These are phyloP conservation scores for Monosporozyma unispora DNA, from an alignment of 805 yeast species.

Conservation along the genomic window DNA sequence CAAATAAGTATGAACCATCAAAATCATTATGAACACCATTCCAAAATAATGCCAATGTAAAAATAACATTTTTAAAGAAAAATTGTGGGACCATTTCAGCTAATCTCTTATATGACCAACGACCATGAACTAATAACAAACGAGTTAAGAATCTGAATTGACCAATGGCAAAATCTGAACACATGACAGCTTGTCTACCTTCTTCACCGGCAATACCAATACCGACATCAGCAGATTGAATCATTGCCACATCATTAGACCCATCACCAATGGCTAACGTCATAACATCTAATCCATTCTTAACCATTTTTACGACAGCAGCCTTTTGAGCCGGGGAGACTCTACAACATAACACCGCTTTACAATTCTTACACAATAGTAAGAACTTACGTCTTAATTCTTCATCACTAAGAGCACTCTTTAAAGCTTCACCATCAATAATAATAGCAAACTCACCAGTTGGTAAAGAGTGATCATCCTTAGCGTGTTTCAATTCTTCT, in stretches of 20 bases:
- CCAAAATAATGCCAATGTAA: constrained; percentile 71
- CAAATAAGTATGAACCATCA: constrained; percentile 74
- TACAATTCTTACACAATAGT: constrained; percentile 68
- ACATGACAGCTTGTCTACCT: constrained; percentile 85
- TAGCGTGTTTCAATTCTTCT: constrained; percentile 48
- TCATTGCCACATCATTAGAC: constrained; percentile 85
- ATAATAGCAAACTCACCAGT: constrained; percentile 58
- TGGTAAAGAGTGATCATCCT: constrained; percentile 59
- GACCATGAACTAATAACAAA: constrained; percentile 65
- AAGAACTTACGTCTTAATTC: constrained; percentile 50
- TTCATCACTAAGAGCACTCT: constrained; percentile 39
- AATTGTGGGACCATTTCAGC: constrained; percentile 80
- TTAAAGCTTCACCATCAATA: constrained; percentile 74
- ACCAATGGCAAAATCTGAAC: constrained; percentile 82
- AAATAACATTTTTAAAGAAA: constrained; percentile 70
- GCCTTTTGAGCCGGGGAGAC: constrained; percentile 87
- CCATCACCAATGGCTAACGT: constrained; percentile 86
- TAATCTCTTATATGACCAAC: constrained; percentile 78
- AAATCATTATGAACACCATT: constrained; percentile 65
- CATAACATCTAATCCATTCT: constrained; percentile 66
- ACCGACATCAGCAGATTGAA: constrained; percentile 80
- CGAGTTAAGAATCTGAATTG: constrained; percentile 68
- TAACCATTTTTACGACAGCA: constrained; percentile 70
- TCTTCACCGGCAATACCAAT: constrained; percentile 90
- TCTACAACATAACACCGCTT: constrained; percentile 76